These are phyloP conservation scores for Vitis riparia DNA, from an alignment of 164 flowering plant species.

Conservation along the genomic window DNA sequence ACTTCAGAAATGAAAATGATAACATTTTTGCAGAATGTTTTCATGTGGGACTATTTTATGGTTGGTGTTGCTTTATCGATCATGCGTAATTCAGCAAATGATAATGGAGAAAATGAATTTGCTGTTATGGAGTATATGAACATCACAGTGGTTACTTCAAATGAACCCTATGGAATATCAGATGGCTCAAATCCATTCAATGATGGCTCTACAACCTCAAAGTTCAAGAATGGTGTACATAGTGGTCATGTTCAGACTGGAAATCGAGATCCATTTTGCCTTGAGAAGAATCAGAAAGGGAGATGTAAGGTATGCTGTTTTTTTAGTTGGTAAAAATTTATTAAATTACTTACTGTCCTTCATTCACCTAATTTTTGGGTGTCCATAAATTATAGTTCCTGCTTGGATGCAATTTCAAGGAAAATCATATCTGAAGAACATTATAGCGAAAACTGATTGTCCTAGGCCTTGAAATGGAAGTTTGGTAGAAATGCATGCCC, in stretches of 20 bases:
- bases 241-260: conserved; percentile 90
- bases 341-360: no score
- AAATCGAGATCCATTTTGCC: conserved; percentile 79
- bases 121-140: conserved; percentile 88
- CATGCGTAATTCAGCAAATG: conserved; percentile 50
- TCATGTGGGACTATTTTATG: conserved; percentile 96
- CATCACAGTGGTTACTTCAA: conserved; percentile 83
- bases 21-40: conserved; percentile 61
- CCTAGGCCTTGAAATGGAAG: no score
- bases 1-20: no score
- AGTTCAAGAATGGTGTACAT: conserved; percentile 76
- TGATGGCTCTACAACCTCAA: conserved; percentile 52
- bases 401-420: no score
- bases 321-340: neutral
- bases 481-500: no score
- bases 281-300: conserved; percentile 60
- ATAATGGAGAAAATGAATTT: conserved; percentile 76
- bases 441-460: no score
- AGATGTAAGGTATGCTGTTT: conserved; percentile 65
- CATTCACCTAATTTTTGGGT: neutral
- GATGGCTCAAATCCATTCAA: conserved; percentile 93
- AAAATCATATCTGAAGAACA: no score
- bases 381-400: no score
- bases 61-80: conserved; percentile 84
- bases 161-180: conserved; percentile 73